A percentile compares a stretch with the other conserved stretches of the same genome.
Conservation (phyloP, 805 yeast species). For the Wickerhamiella kurtzmanii region DNA sequence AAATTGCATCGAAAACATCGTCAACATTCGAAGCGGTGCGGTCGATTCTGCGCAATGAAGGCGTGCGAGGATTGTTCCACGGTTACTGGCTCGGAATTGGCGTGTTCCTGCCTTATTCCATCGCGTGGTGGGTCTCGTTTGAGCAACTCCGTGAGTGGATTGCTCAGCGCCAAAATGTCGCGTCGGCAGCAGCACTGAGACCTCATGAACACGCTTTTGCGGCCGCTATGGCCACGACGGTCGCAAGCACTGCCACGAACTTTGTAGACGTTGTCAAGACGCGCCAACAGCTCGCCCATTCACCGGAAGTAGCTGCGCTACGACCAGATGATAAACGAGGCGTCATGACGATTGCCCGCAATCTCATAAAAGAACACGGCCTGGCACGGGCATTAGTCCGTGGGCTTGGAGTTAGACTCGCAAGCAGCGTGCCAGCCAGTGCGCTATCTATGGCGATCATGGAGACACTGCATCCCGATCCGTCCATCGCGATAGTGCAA, state of each 20-base stretch:
- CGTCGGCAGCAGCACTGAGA: constrained; percentile 10
- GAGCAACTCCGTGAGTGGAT: constrained; percentile 15
- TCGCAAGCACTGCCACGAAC: constrained; percentile 28
- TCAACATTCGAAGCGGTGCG: constrained; percentile 15
- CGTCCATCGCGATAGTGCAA: constrained; percentile 14
- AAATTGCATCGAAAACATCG: constrained; percentile 20
- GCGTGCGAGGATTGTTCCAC: constrained; percentile 63
- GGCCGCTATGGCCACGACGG: constrained; percentile 27
- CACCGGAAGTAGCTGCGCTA: constrained; percentile 27
- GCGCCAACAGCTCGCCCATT: constrained; percentile 32
- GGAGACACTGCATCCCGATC: constrained; percentile 29
- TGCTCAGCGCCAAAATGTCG: constrained; percentile 4
- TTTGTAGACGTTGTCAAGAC: constrained; percentile 32
- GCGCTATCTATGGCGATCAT: constrained; percentile 31
- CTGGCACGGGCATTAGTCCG: constrained; percentile 24
- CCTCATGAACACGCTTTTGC: constrained; percentile 23
- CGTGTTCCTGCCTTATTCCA: constrained; percentile 31
- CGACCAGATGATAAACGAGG: constrained; percentile 29
- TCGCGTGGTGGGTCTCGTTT: constrained; percentile 31
- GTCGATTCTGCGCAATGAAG: constrained; percentile 45
- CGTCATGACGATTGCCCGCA: constrained; percentile 24
- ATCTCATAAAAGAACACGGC: constrained; percentile 28
- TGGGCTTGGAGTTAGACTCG: constrained; percentile 28
- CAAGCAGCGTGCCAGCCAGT: constrained; percentile 29
- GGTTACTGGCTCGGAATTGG: constrained; percentile 43